Percentiles rank a stretch among this genome's conserved stretches.
Evolutionary conservation across 495 filamentous ascomycete genomes (phyloP).

Genomic region (Trichocladium antarcticum): DNA sequence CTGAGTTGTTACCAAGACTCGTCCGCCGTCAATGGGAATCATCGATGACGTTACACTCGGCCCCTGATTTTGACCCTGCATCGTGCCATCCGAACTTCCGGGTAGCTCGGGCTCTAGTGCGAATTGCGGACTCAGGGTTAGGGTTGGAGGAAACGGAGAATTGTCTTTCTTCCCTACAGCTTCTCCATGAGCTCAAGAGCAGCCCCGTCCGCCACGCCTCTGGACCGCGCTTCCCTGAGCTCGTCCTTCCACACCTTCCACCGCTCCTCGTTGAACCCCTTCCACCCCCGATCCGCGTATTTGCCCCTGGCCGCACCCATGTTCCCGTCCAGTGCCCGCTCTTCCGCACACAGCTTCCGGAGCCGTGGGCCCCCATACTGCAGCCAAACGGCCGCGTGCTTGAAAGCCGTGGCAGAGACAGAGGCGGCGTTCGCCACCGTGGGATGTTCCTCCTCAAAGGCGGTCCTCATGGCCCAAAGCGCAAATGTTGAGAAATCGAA

Average conservation of each 20-base stretch:
- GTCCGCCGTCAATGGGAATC: no score
- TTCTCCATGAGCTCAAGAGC: not conserved
- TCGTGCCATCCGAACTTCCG: no score
- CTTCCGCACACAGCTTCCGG: slow-evolving; percentile 1
- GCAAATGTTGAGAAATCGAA: slow-evolving; percentile 12
- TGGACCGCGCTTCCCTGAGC: slow-evolving; percentile 7
- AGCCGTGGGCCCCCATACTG: slow-evolving; percentile 6
- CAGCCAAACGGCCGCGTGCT: slow-evolving; percentile 19
- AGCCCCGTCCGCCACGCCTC: not conserved
- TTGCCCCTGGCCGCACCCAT: not conserved
- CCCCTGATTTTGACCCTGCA: no score
- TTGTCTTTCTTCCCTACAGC: not conserved
- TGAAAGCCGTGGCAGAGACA: no score
- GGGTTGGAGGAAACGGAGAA: no score
- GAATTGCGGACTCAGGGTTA: no score
- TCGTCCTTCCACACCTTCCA: slow-evolving; percentile 25
- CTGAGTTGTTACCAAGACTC: no score
- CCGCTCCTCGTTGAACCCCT: slow-evolving; percentile 15
- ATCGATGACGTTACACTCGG: no score
- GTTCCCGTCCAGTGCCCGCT: not conserved
- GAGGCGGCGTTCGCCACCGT: not conserved
- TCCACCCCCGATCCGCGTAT: slow-evolving; percentile 3
- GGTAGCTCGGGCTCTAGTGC: no score
- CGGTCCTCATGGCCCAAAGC: slow-evolving; percentile 11
- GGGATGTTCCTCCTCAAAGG: slow-evolving; percentile 11